Evolutionary conservation across 2,329 filamentous ascomycete genomes (phyloP).

Genomic region (Ceratocystis eucalypticola): DNA sequence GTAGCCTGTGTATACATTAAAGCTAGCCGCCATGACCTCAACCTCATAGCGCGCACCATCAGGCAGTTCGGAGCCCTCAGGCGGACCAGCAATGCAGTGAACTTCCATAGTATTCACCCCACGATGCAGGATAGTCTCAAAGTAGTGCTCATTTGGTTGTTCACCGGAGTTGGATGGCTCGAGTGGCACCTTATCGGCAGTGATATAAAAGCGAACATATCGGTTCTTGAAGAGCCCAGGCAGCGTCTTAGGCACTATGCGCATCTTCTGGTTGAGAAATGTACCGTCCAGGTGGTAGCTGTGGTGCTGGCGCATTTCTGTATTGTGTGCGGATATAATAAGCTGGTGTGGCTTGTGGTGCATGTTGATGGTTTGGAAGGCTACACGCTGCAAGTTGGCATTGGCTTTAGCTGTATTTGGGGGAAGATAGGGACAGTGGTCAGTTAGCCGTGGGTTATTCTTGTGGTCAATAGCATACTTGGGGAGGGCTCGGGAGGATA

Average conservation of each 20-base stretch:
- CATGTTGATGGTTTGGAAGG: constrained; percentile 52
- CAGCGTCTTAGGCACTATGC: constrained; percentile 14
- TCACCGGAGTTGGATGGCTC: constrained; percentile 40
- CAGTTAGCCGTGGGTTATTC: not conserved
- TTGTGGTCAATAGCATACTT: not conserved
- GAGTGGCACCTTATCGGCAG: constrained; percentile 47
- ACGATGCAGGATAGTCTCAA: constrained; percentile 56
- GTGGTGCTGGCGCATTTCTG: constrained; percentile 17
- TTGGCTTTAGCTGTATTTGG: constrained; percentile 1
- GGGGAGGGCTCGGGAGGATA: not conserved
- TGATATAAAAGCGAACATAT: constrained; percentile 17
- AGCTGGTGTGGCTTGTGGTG: constrained; percentile 54
- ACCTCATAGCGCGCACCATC: constrained; percentile 55
- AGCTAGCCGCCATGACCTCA: constrained; percentile 64
- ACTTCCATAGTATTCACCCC: constrained; percentile 70
- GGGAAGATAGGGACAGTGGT: not conserved
- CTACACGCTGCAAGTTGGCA: constrained; percentile 16
- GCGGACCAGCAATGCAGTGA: constrained; percentile 60
- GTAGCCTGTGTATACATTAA: constrained; percentile 33
- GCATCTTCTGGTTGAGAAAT: constrained; percentile 18
- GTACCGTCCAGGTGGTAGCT: constrained; percentile 17
- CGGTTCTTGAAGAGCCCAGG: constrained; percentile 17
- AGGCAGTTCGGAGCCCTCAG: constrained; percentile 41
- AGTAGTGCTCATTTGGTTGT: constrained; percentile 49
- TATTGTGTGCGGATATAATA: constrained; percentile 35